These are phyloP conservation scores for Lycium ferocissimum DNA, from an alignment of 257 asterid genomes.

Conservation along the genomic window DNA sequence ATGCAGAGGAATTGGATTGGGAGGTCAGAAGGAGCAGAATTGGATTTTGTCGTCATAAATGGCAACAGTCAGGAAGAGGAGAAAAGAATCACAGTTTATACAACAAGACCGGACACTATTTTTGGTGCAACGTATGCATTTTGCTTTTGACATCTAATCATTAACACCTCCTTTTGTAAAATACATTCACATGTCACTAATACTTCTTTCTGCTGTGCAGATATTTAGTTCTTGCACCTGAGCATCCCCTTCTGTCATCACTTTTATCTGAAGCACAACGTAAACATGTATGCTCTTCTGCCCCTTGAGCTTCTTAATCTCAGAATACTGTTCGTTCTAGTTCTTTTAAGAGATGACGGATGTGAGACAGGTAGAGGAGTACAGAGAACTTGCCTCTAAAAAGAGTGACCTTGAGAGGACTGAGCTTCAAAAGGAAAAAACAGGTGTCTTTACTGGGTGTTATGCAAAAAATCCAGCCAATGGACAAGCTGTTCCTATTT, in stretches of 20 bases:
- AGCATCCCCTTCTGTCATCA: slow-evolving; percentile 71
- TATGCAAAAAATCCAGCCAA: slow-evolving; percentile 93
- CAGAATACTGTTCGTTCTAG: slow-evolving; percentile 25
- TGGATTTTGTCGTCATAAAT: slow-evolving; percentile 66
- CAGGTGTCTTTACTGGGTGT: slow-evolving; percentile 90
- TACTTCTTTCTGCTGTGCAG: slow-evolving; percentile 51
- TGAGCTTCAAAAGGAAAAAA: slow-evolving; percentile 94
- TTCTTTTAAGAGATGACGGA: slow-evolving; percentile 32
- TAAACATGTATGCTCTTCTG: slow-evolving; percentile 57
- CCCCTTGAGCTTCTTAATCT: slow-evolving; percentile 24
- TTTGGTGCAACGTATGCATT: slow-evolving; percentile 94
- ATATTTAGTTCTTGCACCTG: slow-evolving; percentile 94
- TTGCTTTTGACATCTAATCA: slow-evolving; percentile 26
- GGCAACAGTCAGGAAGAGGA: slow-evolving; percentile 55
- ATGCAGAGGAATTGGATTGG: slow-evolving; percentile 99
- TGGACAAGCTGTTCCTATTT: slow-evolving; percentile 82
- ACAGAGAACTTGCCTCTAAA: slow-evolving; percentile 81
- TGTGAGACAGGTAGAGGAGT: slow-evolving; percentile 78
- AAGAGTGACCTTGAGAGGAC: slow-evolving; percentile 99
- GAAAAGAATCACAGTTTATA: slow-evolving; percentile 70
- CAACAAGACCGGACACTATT: slow-evolving; percentile 95
- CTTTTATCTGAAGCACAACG: slow-evolving; percentile 70
- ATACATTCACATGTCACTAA: not conserved
- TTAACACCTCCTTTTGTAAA: slow-evolving; percentile 8
- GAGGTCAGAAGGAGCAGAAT: slow-evolving; percentile 93